These are phyloP conservation scores for Prunus campanulata DNA, from an alignment of 306 rosid species.

Conservation along the genomic window DNA sequence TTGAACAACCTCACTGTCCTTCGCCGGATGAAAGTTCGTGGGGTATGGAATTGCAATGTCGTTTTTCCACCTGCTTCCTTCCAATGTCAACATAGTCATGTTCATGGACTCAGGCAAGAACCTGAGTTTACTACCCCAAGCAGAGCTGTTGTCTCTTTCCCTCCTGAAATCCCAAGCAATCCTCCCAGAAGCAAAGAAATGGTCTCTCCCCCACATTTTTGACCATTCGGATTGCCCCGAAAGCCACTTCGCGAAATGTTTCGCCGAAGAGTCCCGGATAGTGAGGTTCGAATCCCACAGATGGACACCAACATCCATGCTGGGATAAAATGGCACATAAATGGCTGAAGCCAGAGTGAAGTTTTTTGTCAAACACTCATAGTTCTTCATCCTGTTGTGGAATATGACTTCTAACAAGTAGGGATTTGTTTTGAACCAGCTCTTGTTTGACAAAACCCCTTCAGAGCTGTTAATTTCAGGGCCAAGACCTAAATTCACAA, in stretches of 20 bases:
- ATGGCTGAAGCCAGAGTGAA: constrained; percentile 68
- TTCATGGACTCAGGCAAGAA: constrained; percentile 70
- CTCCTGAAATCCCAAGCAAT: constrained; percentile 95
- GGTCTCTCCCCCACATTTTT: constrained; percentile 79
- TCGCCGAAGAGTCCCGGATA: constrained; percentile 60
- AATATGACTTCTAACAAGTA: constrained; percentile 74
- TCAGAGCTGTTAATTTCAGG: constrained; percentile 32
- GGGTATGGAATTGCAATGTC: constrained; percentile 87
- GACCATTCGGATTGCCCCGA: constrained; percentile 53
- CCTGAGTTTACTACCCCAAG: constrained; percentile 85
- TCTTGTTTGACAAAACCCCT: constrained; percentile 37
- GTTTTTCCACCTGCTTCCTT: constrained; percentile 80
- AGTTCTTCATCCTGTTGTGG: constrained; percentile 62
- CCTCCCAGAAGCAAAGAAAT: constrained; percentile 76
- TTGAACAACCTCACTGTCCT: constrained; percentile 27
- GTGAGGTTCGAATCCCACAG: constrained; percentile 64
- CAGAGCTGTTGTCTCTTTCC: constrained; percentile 42
- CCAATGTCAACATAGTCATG: constrained; percentile 86
- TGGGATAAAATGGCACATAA: constrained; percentile 82
- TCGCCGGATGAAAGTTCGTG: constrained; percentile 66
- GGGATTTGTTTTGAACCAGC: constrained; percentile 77
- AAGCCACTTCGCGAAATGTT: constrained; percentile 54
- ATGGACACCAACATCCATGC: constrained; percentile 73
- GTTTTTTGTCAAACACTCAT: constrained; percentile 63
- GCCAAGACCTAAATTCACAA: constrained; percentile 66